Base-by-base conservation (phyloP, 805 yeast genomes). In the Ogataea trehaloabstinens region DNA sequence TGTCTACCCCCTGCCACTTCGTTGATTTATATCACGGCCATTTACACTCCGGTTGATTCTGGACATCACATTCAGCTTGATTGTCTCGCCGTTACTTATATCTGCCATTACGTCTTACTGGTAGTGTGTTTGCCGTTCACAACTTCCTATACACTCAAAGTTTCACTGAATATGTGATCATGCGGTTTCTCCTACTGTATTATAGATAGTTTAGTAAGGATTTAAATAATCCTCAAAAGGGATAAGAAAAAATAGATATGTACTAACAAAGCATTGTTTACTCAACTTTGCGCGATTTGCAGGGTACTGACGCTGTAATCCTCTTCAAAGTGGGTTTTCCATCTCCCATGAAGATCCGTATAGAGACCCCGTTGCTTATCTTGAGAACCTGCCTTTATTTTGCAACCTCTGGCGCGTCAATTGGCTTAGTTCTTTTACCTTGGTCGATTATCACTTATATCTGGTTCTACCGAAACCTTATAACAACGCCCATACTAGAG, bases 1-100 rank as follows among this genome's bases (percentile, higher is more conserved):
- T 82, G 91, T 0, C 74, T 87, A 42, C 98, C 98, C 0, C 82
- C 86, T 36, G 95, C 96, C 0, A 91, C 97, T 0, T 73, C 93
- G 0, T 82, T 88, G 53, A 82, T 91, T 12, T 91, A 89, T 61
- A 73, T 90, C 48, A 90, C 98, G 2, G 91, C 96, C 2, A 80
- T 87, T 55, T 86, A 82, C 60, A 80, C 90, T 1, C 95, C 93
- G 13, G 77, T 83, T 2, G 66, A 58, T 24, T 53, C 69, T 4
- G 67, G 68, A 2, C 71, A 68, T 25, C 77, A 72, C 46, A 47
- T 74, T 12, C 90, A 89, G 60, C 80, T 91, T 82, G 95, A 91
- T 58, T 85, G 95, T 57, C 70, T 88, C 36, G 93, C 96, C 0
- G 68, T 88, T 21, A 71, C 77, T 21, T 70, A 90, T 46, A 76